Evolutionary conservation across 176 grass and related monocot species (phyloP).

Genomic region (Aegilops sharonensis): DNA sequence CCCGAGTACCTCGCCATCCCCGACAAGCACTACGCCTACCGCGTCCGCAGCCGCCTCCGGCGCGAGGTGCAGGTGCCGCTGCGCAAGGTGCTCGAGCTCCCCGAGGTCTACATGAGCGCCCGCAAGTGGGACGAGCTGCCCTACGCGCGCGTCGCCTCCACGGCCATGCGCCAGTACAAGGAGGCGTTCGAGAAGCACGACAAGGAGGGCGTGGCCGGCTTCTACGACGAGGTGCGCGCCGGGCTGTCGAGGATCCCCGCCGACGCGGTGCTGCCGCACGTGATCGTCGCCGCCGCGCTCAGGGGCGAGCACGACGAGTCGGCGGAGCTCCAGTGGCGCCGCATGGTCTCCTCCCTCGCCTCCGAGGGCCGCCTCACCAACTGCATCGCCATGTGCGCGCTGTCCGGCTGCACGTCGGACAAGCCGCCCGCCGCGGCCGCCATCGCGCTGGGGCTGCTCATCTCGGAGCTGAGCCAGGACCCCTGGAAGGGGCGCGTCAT

Average conservation of each 20-base stretch:
- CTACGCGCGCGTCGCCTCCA: conserved; percentile 49
- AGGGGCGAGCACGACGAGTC: too few species aligned
- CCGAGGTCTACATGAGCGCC: conserved; percentile 60
- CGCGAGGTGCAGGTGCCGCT: conserved; percentile 40
- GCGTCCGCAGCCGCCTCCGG: conserved; percentile 37
- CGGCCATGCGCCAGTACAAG: conserved; percentile 57
- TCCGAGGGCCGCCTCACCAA: too few species aligned
- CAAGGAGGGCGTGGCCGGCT: background rate
- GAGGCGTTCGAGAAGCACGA: conserved; percentile 58
- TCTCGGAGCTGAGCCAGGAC: too few species aligned
- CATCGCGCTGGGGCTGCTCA: too few species aligned
- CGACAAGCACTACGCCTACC: conserved; percentile 60
- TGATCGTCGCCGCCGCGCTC: background rate
- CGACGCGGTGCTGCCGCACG: background rate
- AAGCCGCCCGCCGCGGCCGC: too few species aligned
- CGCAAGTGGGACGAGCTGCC: conserved; percentile 44
- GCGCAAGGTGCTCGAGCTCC: conserved; percentile 35
- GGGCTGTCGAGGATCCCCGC: background rate
- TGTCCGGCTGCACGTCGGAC: too few species aligned
- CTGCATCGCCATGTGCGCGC: too few species aligned
- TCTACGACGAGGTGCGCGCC: conserved; percentile 3
- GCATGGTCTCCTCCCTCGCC: too few species aligned
- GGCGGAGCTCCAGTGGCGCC: too few species aligned
- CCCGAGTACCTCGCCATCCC: conserved; percentile 31
- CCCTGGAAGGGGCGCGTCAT: too few species aligned